Conservation (phyloP, 441 rosid species). For the Jatropha multifida region DNA sequence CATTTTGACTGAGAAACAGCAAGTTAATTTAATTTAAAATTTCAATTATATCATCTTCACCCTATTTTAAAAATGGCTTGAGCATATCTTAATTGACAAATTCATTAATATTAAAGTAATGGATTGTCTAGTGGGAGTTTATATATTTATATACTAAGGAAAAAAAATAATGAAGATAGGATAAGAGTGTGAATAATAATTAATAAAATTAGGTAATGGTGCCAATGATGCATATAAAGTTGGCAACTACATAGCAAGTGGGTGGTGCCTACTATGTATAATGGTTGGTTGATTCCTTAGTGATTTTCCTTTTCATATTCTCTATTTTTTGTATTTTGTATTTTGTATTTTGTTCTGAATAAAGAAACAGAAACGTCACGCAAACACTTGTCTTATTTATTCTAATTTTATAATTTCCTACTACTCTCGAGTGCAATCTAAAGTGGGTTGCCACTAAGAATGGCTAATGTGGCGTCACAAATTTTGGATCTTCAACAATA, state of each 20-base stretch:
- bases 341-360: conserved; percentile 9
- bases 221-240: conserved; percentile 31
- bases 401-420: conserved; percentile 16
- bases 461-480: conserved; percentile 38
- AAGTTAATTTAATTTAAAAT: too few relatives aligned
- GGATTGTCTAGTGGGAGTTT: conserved; percentile 43
- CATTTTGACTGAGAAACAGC: too few relatives aligned
- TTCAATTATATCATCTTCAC: too few relatives aligned
- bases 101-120: conserved; percentile 1
- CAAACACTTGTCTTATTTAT: conserved; percentile 30
- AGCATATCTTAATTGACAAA: neutral
- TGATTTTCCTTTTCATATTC: conserved; percentile 38
- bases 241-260: conserved; percentile 17
- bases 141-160: too few relatives aligned
- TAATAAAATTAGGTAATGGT: conserved; percentile 14
- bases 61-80: neutral
- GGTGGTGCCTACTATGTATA: conserved; percentile 23
- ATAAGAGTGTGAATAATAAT: conserved; percentile 28
- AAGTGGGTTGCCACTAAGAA: conserved; percentile 72
- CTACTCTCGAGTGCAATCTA: conserved; percentile 52
- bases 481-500: conserved; percentile 2
- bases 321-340: neutral
- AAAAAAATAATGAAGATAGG: conserved; percentile 15
- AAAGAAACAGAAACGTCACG: conserved; percentile 45
- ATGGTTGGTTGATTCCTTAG: conserved; percentile 38